Evolutionary conservation across 1,284 basidiomycete genomes (phyloP).

Genomic region (Uromyces viciae-fabae): DNA sequence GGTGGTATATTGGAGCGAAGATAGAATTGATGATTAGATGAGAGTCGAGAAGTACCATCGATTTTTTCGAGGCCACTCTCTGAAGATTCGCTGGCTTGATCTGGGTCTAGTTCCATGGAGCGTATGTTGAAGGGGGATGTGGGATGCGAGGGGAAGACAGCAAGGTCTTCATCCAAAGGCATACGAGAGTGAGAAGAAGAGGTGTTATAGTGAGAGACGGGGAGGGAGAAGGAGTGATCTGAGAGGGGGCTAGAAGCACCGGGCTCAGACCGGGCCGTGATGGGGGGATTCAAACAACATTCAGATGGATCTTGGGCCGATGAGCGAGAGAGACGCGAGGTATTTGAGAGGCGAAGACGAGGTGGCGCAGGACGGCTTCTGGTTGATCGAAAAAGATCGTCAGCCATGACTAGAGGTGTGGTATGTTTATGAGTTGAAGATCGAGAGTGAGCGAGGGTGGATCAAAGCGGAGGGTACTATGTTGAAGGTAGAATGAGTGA

Average conservation of each 20-base stretch:
- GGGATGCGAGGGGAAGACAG: conserved; percentile 6
- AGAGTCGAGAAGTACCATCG: not conserved
- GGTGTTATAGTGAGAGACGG: not conserved
- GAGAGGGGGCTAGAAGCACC: not conserved
- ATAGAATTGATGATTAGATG: not conserved
- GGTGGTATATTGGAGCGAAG: conserved; percentile 26
- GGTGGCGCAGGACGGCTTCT: conserved; percentile 28
- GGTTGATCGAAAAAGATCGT: conserved; percentile 25
- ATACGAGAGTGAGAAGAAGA: not conserved
- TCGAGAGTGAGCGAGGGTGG: too few species aligned
- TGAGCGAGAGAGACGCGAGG: not conserved
- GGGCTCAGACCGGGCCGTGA: conserved; percentile 15
- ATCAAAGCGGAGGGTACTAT: too few species aligned
- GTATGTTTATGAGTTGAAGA: too few species aligned
- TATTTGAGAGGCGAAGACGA: conserved; percentile 25
- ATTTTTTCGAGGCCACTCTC: not conserved
- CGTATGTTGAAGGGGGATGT: not conserved
- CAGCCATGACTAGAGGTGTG: conserved; percentile 13
- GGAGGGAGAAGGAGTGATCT: not conserved
- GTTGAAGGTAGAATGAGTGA: too few species aligned
- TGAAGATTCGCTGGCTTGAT: not conserved
- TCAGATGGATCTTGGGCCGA: not conserved
- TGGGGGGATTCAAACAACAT: not conserved
- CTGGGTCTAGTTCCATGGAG: not conserved
- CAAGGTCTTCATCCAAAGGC: conserved; percentile 2